Evolutionary conservation across 164 flowering plant species (phyloP).

Genomic region (Stephania japonica): DNA sequence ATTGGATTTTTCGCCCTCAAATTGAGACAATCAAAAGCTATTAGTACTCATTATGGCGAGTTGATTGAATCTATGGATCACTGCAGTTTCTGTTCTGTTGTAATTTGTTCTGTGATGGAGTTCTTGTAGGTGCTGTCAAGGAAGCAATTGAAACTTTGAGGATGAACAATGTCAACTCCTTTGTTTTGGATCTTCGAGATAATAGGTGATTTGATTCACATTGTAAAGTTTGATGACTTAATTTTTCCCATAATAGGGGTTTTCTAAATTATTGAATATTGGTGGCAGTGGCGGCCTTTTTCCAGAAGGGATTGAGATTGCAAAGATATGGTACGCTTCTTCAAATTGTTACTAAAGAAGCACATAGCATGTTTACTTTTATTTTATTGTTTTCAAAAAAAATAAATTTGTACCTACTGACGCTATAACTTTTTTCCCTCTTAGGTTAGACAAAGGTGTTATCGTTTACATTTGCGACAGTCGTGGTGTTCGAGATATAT

Average conservation of each 20-base stretch:
- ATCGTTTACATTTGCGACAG: conserved; percentile 95
- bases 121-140: conserved; percentile 69
- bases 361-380: background rate
- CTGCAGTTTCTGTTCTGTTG: background rate
- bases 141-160: conserved; percentile 78
- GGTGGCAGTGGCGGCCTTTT: conserved; percentile 94
- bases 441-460: conserved; percentile 94
- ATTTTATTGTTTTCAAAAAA: background rate
- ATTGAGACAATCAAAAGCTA: background rate
- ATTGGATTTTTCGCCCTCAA: background rate
- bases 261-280: conserved; percentile 35
- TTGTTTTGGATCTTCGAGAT: conserved; percentile 96
- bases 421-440: conserved; percentile 7
- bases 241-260: conserved; percentile 7
- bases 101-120: background rate
- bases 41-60: background rate
- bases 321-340: conserved; percentile 80
- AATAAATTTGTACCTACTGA: conserved; percentile 1
- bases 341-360: background rate
- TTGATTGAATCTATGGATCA: background rate
- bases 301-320: conserved; percentile 98
- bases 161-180: conserved; percentile 69
- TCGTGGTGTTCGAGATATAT: conserved; percentile 91
- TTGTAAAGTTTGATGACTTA: conserved; percentile 1
- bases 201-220: conserved; percentile 61